phyloP scores from a whole-genome alignment of 257 asterid species.

The Rubia yunnanensis region DNA sequence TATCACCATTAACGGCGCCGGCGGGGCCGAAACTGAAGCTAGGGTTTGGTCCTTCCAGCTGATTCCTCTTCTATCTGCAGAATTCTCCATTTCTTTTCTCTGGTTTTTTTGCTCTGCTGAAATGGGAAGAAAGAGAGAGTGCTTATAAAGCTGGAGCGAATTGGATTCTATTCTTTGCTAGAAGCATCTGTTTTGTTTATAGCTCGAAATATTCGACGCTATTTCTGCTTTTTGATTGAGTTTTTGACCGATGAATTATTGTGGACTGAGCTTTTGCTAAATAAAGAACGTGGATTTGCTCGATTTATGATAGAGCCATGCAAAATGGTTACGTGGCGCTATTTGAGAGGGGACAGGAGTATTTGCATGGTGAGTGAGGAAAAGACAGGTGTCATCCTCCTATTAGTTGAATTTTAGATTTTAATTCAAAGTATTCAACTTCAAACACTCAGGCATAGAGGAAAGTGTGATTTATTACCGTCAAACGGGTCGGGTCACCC shows the following conservation, averaged over 20 bases:
- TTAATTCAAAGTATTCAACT: too few species aligned
- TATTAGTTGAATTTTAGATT: too few species aligned
- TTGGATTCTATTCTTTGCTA: neutral
- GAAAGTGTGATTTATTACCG: too few species aligned
- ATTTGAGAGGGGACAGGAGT: neutral
- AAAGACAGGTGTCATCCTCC: neutral
- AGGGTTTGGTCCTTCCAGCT: slow-evolving; percentile 65
- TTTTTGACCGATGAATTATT: neutral
- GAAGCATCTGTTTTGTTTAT: neutral
- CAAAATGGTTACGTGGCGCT: neutral
- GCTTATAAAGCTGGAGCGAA: neutral
- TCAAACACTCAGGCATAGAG: too few species aligned
- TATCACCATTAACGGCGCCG: slow-evolving; percentile 46
- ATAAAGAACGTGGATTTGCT: neutral
- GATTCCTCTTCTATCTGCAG: slow-evolving; percentile 42
- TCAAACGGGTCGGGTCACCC: too few species aligned
- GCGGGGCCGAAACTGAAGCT: slow-evolving; percentile 54
- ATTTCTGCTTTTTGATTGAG: neutral
- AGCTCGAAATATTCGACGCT: neutral
- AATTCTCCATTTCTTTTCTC: slow-evolving; percentile 26
- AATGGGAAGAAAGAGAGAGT: neutral
- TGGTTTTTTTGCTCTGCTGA: neutral
- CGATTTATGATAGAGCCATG: neutral
- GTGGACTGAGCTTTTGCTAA: neutral
- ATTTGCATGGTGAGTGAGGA: neutral